A percentile compares a stretch with the other conserved stretches of the same genome.
Evolutionary conservation across 23 red algal species (phyloP).

Genomic region (Pyropia yezoensis): DNA sequence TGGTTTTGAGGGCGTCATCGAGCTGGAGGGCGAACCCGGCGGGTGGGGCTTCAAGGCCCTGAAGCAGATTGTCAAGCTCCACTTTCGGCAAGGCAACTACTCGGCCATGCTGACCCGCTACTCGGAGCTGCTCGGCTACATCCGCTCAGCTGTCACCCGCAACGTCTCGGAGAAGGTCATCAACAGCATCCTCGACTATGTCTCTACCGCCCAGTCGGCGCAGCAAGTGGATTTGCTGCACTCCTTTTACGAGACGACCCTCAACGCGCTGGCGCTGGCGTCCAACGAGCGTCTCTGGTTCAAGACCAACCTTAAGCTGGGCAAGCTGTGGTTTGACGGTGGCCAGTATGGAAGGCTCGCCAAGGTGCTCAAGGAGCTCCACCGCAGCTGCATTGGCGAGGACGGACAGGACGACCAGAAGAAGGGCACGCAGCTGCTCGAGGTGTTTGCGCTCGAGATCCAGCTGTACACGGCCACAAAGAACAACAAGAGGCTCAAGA

Average conservation of each 20-base stretch:
- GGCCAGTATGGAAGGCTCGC: constrained; percentile 62
- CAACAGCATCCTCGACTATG: constrained; percentile 88
- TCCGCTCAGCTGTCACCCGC: constrained; percentile 88
- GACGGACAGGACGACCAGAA: constrained; percentile 77
- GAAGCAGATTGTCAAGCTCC: constrained; percentile 89
- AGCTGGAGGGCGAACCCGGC: constrained; percentile 73
- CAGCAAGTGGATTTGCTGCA: constrained; percentile 68
- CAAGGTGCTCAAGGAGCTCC: constrained; percentile 76
- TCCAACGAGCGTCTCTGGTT: constrained; percentile 94
- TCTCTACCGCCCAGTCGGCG: constrained; percentile 56
- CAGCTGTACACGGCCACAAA: constrained; percentile 92
- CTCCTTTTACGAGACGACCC: constrained; percentile 75
- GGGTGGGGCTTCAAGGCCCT: constrained; percentile 98
- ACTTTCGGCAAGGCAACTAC: constrained; percentile 61
- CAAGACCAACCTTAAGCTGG: constrained; percentile 87
- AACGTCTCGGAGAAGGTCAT: constrained; percentile 90
- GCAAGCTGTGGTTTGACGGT: constrained; percentile 77
- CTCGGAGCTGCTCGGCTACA: constrained; percentile 84
- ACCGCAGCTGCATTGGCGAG: constrained; percentile 59
- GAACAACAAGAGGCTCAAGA: constrained; percentile 64
- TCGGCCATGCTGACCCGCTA: constrained; percentile 58
- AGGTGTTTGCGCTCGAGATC: constrained; percentile 97
- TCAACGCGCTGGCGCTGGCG: constrained; percentile 60
- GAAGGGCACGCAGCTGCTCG: constrained; percentile 92
- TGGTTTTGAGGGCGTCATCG: constrained; percentile 68